Percentiles rank a stretch among this genome's conserved stretches.
phyloP scores from a whole-genome alignment of 768 basidiomycete genomes.

The Arthromyces matolae region DNA sequence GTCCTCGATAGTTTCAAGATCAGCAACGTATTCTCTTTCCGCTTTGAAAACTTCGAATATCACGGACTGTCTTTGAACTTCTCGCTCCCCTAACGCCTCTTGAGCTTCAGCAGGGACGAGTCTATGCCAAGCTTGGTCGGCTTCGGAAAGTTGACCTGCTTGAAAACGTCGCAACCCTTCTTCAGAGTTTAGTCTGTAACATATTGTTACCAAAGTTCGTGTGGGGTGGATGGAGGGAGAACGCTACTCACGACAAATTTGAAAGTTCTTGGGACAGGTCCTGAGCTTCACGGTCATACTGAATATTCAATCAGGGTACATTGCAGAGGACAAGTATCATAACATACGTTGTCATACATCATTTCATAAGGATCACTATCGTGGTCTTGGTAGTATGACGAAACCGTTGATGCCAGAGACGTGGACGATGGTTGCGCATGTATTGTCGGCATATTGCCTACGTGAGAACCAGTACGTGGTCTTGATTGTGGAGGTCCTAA shows the following conservation, averaged over 20 bases:
- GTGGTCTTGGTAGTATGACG: slow-evolving; percentile 36
- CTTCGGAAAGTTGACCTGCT: slow-evolving; percentile 54
- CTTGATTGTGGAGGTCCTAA: slow-evolving; percentile 22
- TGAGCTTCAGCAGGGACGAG: slow-evolving; percentile 72
- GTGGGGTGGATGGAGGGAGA: slow-evolving; percentile 8
- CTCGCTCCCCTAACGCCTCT: slow-evolving; percentile 66
- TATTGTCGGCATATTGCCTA: slow-evolving; percentile 22
- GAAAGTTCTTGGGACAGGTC: slow-evolving; percentile 28
- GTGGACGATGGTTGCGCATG: slow-evolving; percentile 21
- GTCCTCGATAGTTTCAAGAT: slow-evolving; percentile 67
- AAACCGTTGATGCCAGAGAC: slow-evolving; percentile 30
- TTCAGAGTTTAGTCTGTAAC: slow-evolving; percentile 53
- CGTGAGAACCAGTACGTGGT: slow-evolving; percentile 25
- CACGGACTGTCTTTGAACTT: slow-evolving; percentile 81
- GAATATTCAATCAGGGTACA: background rate
- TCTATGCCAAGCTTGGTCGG: slow-evolving; percentile 81
- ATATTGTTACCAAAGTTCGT: slow-evolving; percentile 14
- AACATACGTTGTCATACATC: slow-evolving; percentile 31
- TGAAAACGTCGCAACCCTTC: slow-evolving; percentile 69
- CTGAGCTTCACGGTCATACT: slow-evolving; percentile 15
- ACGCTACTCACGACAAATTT: slow-evolving; percentile 35
- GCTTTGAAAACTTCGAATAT: slow-evolving; percentile 89
- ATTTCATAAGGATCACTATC: slow-evolving; percentile 31
- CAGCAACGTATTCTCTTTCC: slow-evolving; percentile 84
- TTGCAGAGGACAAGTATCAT: background rate